A percentile compares a stretch with the other conserved stretches of the same genome.
Conservation (phyloP, 495 filamentous ascomycete species). For the Neurospora sp. region DNA sequence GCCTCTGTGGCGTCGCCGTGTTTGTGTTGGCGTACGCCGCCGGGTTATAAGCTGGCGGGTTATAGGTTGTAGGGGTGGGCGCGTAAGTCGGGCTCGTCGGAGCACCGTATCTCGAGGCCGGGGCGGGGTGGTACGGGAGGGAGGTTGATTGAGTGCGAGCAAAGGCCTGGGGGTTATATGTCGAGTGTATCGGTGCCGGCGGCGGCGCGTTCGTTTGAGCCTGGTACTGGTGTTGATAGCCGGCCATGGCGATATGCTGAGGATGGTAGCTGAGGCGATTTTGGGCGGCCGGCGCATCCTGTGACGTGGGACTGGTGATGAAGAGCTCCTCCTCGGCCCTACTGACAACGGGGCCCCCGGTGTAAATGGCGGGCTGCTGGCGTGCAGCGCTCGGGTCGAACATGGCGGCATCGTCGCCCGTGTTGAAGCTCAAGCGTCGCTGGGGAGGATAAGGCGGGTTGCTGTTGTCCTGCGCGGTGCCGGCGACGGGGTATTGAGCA, state of each 20-base stretch:
- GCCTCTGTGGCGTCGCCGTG: conserved; percentile 30
- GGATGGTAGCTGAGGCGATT: conserved; percentile 32
- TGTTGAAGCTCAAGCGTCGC: conserved; percentile 66
- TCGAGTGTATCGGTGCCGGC: conserved; percentile 41
- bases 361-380: conserved; percentile 8
- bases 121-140: conserved; percentile 34
- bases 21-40: conserved; percentile 36
- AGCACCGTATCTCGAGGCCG: conserved; percentile 21
- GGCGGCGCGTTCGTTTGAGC: conserved; percentile 24
- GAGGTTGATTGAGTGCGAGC: conserved; percentile 49
- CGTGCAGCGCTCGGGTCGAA: conserved; percentile 31
- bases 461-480: conserved; percentile 20
- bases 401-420: conserved; percentile 58
- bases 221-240: conserved; percentile 54
- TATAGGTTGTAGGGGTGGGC: conserved; percentile 24
- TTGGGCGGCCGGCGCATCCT: conserved; percentile 22
- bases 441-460: conserved; percentile 28
- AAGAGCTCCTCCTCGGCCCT: conserved; percentile 41
- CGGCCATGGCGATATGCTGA: conserved; percentile 42
- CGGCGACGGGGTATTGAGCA: conserved; percentile 43
- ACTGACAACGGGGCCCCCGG: conserved; percentile 4
- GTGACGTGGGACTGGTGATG: conserved; percentile 27
- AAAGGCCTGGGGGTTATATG: conserved; percentile 83
- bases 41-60: conserved; percentile 39
- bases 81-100: conserved; percentile 24